Evolutionary conservation across 1,139 yeast genomes (phyloP).

Genomic region (Scheffersomyces parashehatae): DNA sequence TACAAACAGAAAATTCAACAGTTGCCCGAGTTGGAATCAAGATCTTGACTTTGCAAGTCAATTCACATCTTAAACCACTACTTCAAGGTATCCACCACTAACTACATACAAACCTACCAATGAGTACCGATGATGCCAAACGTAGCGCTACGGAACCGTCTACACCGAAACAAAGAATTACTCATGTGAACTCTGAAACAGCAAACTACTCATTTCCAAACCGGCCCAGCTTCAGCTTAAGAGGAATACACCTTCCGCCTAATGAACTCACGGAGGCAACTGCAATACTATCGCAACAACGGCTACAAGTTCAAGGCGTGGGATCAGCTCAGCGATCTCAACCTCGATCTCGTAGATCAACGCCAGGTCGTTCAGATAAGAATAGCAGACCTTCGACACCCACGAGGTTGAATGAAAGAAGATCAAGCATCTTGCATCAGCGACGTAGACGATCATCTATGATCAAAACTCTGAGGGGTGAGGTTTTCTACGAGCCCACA

Average conservation of each 20-base stretch:
- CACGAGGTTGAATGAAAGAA: constrained; percentile 3
- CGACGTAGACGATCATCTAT: constrained; percentile 35
- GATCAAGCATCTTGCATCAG: constrained; percentile 2
- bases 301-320: constrained; percentile 6
- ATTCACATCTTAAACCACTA: too few species aligned
- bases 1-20: too few species aligned
- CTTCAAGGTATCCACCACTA: too few species aligned
- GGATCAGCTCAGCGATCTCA: constrained; percentile 6
- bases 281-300: constrained; percentile 16
- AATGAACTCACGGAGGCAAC: constrained; percentile 26
- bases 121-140: too few species aligned
- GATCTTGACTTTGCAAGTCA: too few species aligned
- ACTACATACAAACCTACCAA: too few species aligned
- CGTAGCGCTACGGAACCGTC: constrained; percentile 28
- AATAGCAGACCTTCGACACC: constrained; percentile 9
- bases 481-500: constrained; percentile 26
- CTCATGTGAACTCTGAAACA: constrained; percentile 4
- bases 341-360: constrained; percentile 9
- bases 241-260: constrained; percentile 24
- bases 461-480: constrained; percentile 24
- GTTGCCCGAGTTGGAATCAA: too few species aligned
- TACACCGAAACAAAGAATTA: constrained; percentile 23
- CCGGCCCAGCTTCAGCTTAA: neutral
- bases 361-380: constrained; percentile 4
- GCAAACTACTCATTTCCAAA: constrained; percentile 2